These are phyloP conservation scores for Penicillium sp. DNA, from an alignment of 2,329 filamentous ascomycete genomes.

Conservation along the genomic window DNA sequence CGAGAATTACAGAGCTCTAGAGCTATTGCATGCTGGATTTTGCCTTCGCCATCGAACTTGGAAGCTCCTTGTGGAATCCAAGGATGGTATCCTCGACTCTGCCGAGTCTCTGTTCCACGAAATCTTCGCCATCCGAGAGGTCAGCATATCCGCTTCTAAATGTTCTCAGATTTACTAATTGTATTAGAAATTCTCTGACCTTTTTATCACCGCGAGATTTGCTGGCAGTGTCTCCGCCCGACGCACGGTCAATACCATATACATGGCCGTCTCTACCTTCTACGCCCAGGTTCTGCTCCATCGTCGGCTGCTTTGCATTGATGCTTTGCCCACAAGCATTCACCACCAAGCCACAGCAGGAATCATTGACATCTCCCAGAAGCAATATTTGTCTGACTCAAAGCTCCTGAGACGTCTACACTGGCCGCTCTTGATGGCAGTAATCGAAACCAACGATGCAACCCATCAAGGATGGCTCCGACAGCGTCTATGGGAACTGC, in stretches of 20 bases:
- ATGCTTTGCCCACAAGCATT: conserved; percentile 18
- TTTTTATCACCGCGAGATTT: conserved; percentile 38
- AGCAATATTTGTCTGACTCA: conserved; percentile 33
- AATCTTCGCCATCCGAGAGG: conserved; percentile 29
- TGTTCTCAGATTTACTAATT: background rate
- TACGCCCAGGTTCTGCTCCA: conserved; percentile 37
- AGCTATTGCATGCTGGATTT: conserved; percentile 33
- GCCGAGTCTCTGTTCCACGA: conserved; percentile 25
- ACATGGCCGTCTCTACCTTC: conserved; percentile 36
- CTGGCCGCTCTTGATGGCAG: conserved; percentile 37
- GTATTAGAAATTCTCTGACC: conserved; percentile 35
- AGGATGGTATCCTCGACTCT: conserved; percentile 14
- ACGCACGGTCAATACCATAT: conserved; percentile 38
- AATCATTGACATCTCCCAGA: conserved; percentile 35
- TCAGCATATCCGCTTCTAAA: conserved; percentile 5
- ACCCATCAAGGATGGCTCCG: conserved; percentile 34
- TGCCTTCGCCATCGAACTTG: conserved; percentile 32
- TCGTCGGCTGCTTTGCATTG: conserved; percentile 31
- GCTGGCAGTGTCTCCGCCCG: conserved; percentile 29
- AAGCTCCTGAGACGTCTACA: conserved; percentile 33
- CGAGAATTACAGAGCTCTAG: conserved; percentile 39
- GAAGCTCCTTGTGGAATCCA: conserved; percentile 27
- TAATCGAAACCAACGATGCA: conserved; percentile 33
- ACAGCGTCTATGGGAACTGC: conserved; percentile 31
- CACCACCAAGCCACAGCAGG: conserved; percentile 31